Percentiles rank a stretch among this genome's conserved stretches.
Conservation (phyloP, 108 stramenopile species). For the Pseudonitzschia pungens region DNA sequence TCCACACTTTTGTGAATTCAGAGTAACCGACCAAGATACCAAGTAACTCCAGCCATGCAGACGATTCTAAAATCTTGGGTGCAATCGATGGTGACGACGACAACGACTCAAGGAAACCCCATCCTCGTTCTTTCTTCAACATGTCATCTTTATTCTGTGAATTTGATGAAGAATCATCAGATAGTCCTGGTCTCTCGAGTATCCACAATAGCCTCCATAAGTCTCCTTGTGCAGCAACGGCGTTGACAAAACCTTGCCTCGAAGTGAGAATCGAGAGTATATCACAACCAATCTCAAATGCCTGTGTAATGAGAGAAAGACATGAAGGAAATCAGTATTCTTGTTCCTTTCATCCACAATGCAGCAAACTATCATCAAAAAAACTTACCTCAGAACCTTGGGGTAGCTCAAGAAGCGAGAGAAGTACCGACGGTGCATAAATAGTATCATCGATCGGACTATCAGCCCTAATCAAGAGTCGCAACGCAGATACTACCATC, state of each 20-base stretch:
- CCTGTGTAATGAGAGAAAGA: slow-evolving; percentile 15
- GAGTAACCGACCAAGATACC: slow-evolving; percentile 64
- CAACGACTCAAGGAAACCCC: slow-evolving; percentile 57
- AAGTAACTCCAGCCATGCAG: slow-evolving; percentile 64
- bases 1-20: slow-evolving; percentile 50
- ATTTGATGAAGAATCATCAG: slow-evolving; percentile 25
- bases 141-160: slow-evolving; percentile 18
- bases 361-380: background rate
- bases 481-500: slow-evolving; percentile 43
- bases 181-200: slow-evolving; percentile 44
- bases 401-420: slow-evolving; percentile 54
- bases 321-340: background rate
- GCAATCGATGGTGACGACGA: slow-evolving; percentile 58
- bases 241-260: slow-evolving; percentile 59
- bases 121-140: slow-evolving; percentile 47
- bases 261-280: slow-evolving; percentile 52
- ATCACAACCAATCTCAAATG: slow-evolving; percentile 53
- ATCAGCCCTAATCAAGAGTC: slow-evolving; percentile 41
- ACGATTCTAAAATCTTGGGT: slow-evolving; percentile 42
- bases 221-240: slow-evolving; percentile 38
- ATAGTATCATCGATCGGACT: slow-evolving; percentile 56
- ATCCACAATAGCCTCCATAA: slow-evolving; percentile 58
- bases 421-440: slow-evolving; percentile 38
- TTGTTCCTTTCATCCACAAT: background rate
- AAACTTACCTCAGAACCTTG: slow-evolving; percentile 47